Evolutionary conservation across 2,329 filamentous ascomycete genomes (phyloP).

Genomic region (Calonectria crousiana): DNA sequence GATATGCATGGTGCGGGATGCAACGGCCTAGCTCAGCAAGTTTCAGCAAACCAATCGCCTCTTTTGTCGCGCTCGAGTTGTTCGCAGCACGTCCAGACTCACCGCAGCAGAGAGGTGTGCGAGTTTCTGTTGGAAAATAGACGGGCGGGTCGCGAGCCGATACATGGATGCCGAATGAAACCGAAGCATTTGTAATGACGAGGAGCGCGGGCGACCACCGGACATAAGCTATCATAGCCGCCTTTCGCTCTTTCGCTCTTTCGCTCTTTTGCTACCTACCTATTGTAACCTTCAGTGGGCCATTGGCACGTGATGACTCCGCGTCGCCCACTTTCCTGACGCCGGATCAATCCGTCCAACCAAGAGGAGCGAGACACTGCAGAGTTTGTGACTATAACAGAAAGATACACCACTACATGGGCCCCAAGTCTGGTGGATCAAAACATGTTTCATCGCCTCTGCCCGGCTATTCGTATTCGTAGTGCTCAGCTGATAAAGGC

Average conservation of each 20-base stretch:
- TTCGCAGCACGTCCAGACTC: constrained; percentile 22
- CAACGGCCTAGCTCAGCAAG: constrained; percentile 26
- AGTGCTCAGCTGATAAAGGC: background rate
- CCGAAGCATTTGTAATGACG: constrained; percentile 42
- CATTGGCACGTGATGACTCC: constrained; percentile 38
- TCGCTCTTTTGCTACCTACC: background rate
- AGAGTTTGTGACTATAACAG: background rate
- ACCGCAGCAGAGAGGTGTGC: constrained; percentile 38
- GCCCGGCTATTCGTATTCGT: background rate
- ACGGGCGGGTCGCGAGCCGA: constrained; percentile 53
- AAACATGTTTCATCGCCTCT: background rate
- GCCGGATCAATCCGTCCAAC: background rate
- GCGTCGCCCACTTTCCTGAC: background rate
- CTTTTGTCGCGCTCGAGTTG: background rate
- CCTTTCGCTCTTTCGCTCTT: too few species aligned
- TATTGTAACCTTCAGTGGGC: constrained; percentile 40
- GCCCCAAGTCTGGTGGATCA: background rate
- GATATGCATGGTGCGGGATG: constrained; percentile 76
- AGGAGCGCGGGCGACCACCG: constrained; percentile 17
- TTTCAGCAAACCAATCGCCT: constrained; percentile 16
- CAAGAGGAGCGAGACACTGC: background rate
- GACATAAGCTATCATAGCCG: constrained; percentile 30
- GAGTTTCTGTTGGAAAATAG: constrained; percentile 49
- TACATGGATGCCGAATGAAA: constrained; percentile 54
- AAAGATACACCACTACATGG: background rate